Percentiles rank a stretch among this genome's conserved stretches.
phyloP scores from a whole-genome alignment of 768 basidiomycete genomes.

The Podaxis sp. region DNA sequence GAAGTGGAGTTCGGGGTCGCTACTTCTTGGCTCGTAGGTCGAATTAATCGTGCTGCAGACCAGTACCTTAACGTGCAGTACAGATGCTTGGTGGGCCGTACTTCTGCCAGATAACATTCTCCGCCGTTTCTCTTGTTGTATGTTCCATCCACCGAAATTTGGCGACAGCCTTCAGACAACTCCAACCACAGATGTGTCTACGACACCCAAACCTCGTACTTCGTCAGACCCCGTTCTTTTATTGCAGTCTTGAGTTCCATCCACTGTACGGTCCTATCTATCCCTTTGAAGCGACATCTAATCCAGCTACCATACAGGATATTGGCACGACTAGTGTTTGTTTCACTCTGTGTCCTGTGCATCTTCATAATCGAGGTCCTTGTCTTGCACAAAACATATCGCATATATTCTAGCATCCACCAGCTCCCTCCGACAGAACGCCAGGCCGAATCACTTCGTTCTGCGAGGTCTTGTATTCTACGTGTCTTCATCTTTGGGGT shows the following conservation, averaged over 20 bases:
- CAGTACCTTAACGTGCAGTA: background rate
- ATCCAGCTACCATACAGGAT: background rate
- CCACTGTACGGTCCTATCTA: slow-evolving; percentile 21
- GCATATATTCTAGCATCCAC: slow-evolving; percentile 30
- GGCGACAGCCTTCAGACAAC: background rate
- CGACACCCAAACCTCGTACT: slow-evolving; percentile 28
- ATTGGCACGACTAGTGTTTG: slow-evolving; percentile 25
- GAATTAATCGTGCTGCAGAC: background rate
- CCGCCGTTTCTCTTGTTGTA: slow-evolving; percentile 27
- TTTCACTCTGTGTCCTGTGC: slow-evolving; percentile 22
- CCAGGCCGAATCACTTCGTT: slow-evolving; percentile 23
- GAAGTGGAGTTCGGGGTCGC: background rate
- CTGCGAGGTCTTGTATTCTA: slow-evolving; percentile 25
- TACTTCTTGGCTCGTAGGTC: slow-evolving; percentile 26
- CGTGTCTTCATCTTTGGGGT: slow-evolving; percentile 34
- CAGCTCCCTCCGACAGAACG: background rate
- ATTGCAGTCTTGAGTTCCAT: slow-evolving; percentile 27
- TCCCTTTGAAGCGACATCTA: background rate
- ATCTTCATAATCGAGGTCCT: background rate
- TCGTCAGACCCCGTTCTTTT: slow-evolving; percentile 25
- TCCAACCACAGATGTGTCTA: slow-evolving; percentile 23
- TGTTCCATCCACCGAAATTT: slow-evolving; percentile 2
- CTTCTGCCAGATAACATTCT: slow-evolving; percentile 28
- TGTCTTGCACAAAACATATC: slow-evolving; percentile 15
- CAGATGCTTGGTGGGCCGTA: slow-evolving; percentile 40